Conservation (phyloP, 148 eudicot species). For the Rhododendron kiyosumense region DNA sequence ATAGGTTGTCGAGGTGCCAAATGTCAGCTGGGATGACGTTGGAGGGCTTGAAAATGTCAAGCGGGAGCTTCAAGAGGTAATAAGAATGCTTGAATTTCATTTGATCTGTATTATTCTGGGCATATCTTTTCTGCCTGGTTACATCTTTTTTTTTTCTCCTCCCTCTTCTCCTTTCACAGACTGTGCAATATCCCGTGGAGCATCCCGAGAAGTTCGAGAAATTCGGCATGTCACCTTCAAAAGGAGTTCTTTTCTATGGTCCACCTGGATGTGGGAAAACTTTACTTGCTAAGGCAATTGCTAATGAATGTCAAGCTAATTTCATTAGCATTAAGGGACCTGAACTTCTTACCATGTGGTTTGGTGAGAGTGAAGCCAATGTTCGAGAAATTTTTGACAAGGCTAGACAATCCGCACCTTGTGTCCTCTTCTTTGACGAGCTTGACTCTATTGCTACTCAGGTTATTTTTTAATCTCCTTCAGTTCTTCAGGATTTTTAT, state of each 20-base stretch:
- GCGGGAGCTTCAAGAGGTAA: constrained; percentile 42
- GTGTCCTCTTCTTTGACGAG: constrained; percentile 54
- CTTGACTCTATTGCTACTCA: constrained; percentile 63
- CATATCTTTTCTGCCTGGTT: not conserved
- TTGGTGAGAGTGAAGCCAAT: constrained; percentile 61
- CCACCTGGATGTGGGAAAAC: constrained; percentile 46
- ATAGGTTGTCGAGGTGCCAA: constrained; percentile 47
- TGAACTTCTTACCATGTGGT: constrained; percentile 57
- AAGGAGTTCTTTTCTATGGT: constrained; percentile 34
- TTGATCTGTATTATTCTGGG: not conserved
- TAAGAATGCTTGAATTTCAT: not conserved
- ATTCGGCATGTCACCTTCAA: constrained; percentile 47
- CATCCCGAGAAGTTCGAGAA: constrained; percentile 50
- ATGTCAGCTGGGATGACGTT: constrained; percentile 37
- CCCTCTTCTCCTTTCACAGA: constrained; percentile 23
- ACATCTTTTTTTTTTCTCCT: not conserved
- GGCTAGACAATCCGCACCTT: constrained; percentile 49
- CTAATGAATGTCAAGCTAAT: constrained; percentile 50
- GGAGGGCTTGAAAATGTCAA: constrained; percentile 45
- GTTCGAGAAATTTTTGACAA: constrained; percentile 54
- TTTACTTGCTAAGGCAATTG: constrained; percentile 50
- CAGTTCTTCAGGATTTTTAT: not conserved
- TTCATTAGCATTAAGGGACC: constrained; percentile 52
- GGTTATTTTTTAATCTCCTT: constrained; percentile 16
- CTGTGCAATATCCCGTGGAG: constrained; percentile 58